phyloP scores from a whole-genome alignment of 805 yeast species.

The Kuraishia piskuri region DNA sequence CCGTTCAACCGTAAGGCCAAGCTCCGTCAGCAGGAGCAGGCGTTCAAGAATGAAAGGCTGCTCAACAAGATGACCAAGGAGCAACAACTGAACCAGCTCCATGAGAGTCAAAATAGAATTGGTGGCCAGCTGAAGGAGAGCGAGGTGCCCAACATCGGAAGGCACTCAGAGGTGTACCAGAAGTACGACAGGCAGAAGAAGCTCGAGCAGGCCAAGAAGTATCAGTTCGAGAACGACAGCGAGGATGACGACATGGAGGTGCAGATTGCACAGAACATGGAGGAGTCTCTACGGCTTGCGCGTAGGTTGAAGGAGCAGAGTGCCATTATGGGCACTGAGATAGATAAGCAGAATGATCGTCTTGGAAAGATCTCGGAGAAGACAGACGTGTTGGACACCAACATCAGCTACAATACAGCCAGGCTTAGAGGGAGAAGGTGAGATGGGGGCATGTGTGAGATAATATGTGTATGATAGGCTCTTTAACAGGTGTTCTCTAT shows the following conservation, averaged over 20 bases:
- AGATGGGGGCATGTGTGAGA: too few relatives aligned
- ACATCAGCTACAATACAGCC: constrained; percentile 27
- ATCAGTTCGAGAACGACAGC: constrained; percentile 80
- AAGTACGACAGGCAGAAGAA: constrained; percentile 45
- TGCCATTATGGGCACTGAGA: constrained; percentile 62
- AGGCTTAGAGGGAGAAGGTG: not conserved
- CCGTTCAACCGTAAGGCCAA: constrained; percentile 84
- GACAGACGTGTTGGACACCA: constrained; percentile 77
- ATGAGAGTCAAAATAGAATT: constrained; percentile 1
- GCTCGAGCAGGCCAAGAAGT: constrained; percentile 53
- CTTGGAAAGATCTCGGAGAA: constrained; percentile 72
- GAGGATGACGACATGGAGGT: constrained; percentile 92
- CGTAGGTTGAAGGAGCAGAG: constrained; percentile 69
- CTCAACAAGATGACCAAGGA: constrained; percentile 58
- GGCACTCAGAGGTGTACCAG: constrained; percentile 21
- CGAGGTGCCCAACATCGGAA: constrained; percentile 23
- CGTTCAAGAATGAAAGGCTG: constrained; percentile 50
- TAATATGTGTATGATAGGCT: too few relatives aligned
- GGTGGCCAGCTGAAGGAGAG: not conserved
- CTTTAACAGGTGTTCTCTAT: too few relatives aligned
- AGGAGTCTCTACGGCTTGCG: constrained; percentile 63
- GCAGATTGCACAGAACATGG: constrained; percentile 77
- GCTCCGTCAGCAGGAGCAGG: constrained; percentile 64
- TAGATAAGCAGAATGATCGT: constrained; percentile 69
- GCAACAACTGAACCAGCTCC: constrained; percentile 40